phyloP scores from a whole-genome alignment of 2,329 filamentous ascomycete species.

The Sarocladiaceae sp. region DNA sequence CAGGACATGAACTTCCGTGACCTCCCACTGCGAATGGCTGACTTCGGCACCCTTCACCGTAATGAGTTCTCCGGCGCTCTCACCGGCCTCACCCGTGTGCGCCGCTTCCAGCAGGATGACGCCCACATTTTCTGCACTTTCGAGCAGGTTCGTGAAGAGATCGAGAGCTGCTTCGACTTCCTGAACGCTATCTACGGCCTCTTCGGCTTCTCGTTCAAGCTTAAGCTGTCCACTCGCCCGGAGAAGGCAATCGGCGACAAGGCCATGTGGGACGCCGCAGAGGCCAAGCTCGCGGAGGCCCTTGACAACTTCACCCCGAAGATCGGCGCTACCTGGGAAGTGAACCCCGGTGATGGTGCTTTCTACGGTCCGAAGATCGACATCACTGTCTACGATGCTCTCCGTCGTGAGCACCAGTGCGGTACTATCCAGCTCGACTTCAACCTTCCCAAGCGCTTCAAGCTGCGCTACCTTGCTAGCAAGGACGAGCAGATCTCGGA shows the following conservation, averaged over 20 bases:
- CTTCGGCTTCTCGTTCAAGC: slow-evolving; percentile 67
- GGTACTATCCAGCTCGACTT: slow-evolving; percentile 94
- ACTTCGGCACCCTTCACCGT: slow-evolving; percentile 92
- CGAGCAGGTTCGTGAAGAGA: slow-evolving; percentile 41
- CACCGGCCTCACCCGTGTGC: slow-evolving; percentile 84
- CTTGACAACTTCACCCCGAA: slow-evolving; percentile 68
- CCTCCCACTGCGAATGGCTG: slow-evolving; percentile 85
- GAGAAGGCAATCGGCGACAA: slow-evolving; percentile 87
- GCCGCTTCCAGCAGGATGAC: slow-evolving; percentile 94
- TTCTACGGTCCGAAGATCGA: slow-evolving; percentile 99
- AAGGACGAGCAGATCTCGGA: slow-evolving; percentile 38
- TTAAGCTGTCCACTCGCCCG: slow-evolving; percentile 86
- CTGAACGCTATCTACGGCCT: slow-evolving; percentile 69
- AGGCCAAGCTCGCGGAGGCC: slow-evolving; percentile 73
- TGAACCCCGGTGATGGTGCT: slow-evolving; percentile 92
- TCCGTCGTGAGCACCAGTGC: slow-evolving; percentile 59
- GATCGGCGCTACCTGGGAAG: slow-evolving; percentile 69
- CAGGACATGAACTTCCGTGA: slow-evolving; percentile 79
- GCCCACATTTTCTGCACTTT: slow-evolving; percentile 84
- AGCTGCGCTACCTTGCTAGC: slow-evolving; percentile 46
- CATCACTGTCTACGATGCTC: slow-evolving; percentile 85
- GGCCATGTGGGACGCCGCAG: slow-evolving; percentile 85
- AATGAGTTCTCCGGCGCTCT: slow-evolving; percentile 94
- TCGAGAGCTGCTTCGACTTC: slow-evolving; percentile 84
- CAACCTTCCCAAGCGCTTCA: slow-evolving; percentile 54